Evolutionary conservation across 2,329 filamentous ascomycete genomes (phyloP).

Genomic region (Penicillium glabrum): DNA sequence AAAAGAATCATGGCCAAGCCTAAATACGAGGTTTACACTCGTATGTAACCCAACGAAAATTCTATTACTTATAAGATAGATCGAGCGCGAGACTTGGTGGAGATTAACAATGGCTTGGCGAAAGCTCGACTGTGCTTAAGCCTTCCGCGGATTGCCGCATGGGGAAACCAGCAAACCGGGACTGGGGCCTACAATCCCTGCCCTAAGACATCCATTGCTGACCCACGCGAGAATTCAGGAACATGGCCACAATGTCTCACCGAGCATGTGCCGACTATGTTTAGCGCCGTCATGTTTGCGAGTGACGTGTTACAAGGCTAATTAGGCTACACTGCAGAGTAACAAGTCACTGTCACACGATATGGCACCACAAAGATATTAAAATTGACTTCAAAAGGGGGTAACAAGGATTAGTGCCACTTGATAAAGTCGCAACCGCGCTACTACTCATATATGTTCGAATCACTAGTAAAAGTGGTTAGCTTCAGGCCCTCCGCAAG

Average conservation of each 20-base stretch:
- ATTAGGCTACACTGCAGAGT: background rate
- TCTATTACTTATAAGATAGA: background rate
- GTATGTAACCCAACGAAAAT: background rate
- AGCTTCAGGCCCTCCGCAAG: background rate
- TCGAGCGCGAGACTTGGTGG: background rate
- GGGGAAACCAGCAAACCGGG: background rate
- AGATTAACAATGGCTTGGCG: background rate
- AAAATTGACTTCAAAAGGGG: background rate
- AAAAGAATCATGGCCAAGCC: too few species aligned
- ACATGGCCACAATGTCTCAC: conserved; percentile 5
- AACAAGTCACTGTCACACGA: background rate
- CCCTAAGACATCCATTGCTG: conserved; percentile 1
- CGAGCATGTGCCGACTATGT: background rate
- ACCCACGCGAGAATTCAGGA: background rate
- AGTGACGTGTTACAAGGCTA: background rate
- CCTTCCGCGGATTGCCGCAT: background rate
- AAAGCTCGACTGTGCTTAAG: background rate
- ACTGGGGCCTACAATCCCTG: background rate
- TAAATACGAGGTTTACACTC: background rate
- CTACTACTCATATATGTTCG: background rate
- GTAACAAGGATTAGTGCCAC: background rate
- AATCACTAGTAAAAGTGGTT: background rate
- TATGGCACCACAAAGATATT: background rate
- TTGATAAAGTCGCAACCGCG: background rate
- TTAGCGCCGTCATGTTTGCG: background rate